Conservation (phyloP, 352 stramenopile species). For the Plasmopara muralis region DNA sequence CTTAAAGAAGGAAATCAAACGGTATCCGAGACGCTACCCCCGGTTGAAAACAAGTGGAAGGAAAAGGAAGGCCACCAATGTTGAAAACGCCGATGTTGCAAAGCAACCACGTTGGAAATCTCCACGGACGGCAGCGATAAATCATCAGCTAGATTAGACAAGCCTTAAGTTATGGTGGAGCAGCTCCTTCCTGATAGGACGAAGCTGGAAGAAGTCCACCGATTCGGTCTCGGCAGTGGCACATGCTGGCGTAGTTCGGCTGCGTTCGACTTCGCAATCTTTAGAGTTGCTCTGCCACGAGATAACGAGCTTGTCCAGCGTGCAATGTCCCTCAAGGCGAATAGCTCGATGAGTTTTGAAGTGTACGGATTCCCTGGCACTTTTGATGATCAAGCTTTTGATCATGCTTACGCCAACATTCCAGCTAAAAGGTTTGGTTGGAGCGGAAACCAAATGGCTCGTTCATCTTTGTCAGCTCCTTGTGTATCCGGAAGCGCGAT, state of each 20-base stretch:
- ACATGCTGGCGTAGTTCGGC: conserved; percentile 1
- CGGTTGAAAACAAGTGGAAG: not conserved
- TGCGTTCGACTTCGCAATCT: conserved; percentile 5
- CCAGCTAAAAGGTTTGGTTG: conserved; percentile 4
- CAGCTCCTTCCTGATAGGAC: not conserved
- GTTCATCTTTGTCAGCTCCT: conserved; percentile 15
- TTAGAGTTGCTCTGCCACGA: not conserved
- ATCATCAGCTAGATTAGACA: not conserved
- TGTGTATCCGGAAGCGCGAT: conserved; percentile 19
- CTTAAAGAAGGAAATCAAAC: conserved; percentile 1
- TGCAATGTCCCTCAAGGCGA: not conserved
- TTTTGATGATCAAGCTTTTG: not conserved
- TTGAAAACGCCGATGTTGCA: conserved; percentile 11
- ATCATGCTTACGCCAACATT: conserved; percentile 2
- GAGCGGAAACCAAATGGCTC: not conserved
- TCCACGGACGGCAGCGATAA: not conserved
- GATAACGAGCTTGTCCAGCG: not conserved
- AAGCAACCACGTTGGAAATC: conserved; percentile 18
- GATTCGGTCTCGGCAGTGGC: conserved; percentile 1
- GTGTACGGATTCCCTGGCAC: not conserved
- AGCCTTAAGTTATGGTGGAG: conserved; percentile 2
- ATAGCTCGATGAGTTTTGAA: not conserved
- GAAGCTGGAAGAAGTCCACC: conserved; percentile 2
- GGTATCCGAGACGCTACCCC: not conserved
- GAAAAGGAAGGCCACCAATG: not conserved